Evolutionary conservation across 257 asterid genomes (phyloP).

Genomic region (Striga asiatica): DNA sequence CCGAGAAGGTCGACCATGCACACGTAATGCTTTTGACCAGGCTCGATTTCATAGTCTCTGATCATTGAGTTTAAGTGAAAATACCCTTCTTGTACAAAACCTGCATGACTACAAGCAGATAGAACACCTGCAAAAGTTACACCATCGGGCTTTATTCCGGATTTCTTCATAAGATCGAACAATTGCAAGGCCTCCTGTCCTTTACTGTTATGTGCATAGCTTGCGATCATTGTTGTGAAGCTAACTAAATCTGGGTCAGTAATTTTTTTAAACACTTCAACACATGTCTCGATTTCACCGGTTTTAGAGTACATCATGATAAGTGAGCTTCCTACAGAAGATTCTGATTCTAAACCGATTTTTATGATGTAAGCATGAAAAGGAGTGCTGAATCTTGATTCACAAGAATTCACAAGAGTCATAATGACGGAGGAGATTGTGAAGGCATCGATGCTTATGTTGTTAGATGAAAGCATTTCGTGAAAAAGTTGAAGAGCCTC

Average conservation of each 20-base stretch:
- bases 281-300: slow-evolving; percentile 48
- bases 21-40: slow-evolving; percentile 52
- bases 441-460: slow-evolving; percentile 32
- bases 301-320: slow-evolving; percentile 59
- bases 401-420: slow-evolving; percentile 25
- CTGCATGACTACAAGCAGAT: slow-evolving; percentile 74
- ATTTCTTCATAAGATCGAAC: slow-evolving; percentile 51
- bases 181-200: slow-evolving; percentile 49
- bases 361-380: slow-evolving; percentile 44
- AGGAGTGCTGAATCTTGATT: slow-evolving; percentile 30
- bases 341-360: slow-evolving; percentile 45
- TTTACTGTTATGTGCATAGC: slow-evolving; percentile 71
- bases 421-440: slow-evolving; percentile 49
- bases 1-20: slow-evolving; percentile 82
- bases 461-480: slow-evolving; percentile 28
- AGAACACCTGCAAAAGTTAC: slow-evolving; percentile 50
- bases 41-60: slow-evolving; percentile 49
- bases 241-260: slow-evolving; percentile 39
- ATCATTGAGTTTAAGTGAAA: slow-evolving; percentile 57
- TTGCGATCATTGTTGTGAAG: slow-evolving; percentile 59
- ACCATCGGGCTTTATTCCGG: slow-evolving; percentile 45
- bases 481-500: slow-evolving; percentile 43
- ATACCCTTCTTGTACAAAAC: slow-evolving; percentile 68
- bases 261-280: slow-evolving; percentile 37
- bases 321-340: slow-evolving; percentile 54